phyloP scores from a whole-genome alignment of 495 filamentous ascomycete genomes.

The Elaphomyces granulatus region DNA sequence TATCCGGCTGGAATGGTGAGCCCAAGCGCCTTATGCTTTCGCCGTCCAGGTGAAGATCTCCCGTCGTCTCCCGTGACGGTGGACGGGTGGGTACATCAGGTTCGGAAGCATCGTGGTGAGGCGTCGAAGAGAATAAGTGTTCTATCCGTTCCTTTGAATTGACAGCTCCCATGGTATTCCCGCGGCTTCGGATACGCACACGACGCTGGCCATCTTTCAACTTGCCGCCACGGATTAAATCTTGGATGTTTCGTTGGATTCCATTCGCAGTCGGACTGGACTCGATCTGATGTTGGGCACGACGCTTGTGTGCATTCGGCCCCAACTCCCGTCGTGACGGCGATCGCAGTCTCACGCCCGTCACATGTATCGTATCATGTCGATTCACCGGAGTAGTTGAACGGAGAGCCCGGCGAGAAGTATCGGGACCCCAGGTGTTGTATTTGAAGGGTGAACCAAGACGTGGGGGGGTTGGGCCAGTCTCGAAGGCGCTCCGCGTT shows the following conservation, averaged over 20 bases:
- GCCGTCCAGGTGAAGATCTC: constrained; percentile 7
- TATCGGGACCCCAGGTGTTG: constrained; percentile 41
- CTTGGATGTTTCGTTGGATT: constrained; percentile 33
- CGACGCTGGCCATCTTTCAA: constrained; percentile 32
- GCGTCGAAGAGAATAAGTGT: constrained; percentile 35
- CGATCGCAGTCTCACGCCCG: constrained; percentile 32
- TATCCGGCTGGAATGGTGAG: constrained; percentile 34
- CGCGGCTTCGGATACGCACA: constrained; percentile 36
- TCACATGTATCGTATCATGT: constrained; percentile 31
- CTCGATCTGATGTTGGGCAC: constrained; percentile 29
- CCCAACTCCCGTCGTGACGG: constrained; percentile 36
- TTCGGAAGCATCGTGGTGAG: constrained; percentile 16
- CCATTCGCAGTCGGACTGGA: constrained; percentile 33
- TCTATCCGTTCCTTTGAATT: constrained; percentile 16
- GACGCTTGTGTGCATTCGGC: constrained; percentile 38
- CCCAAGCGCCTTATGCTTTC: constrained; percentile 35
- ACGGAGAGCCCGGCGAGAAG: constrained; percentile 20
- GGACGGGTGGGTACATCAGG: constrained; percentile 17
- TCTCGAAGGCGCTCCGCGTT: constrained; percentile 11
- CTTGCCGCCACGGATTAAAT: constrained; percentile 32
- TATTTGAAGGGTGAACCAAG: constrained; percentile 44
- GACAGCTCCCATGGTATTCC: constrained; percentile 28
- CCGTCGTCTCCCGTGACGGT: constrained; percentile 15
- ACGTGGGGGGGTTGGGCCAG: constrained; percentile 22
- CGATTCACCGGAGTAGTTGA: constrained; percentile 19